Percentiles rank a stretch among this genome's conserved stretches.
phyloP scores from a whole-genome alignment of 2,329 filamentous ascomycete species.

The Beauveria scarabaeidicola region DNA sequence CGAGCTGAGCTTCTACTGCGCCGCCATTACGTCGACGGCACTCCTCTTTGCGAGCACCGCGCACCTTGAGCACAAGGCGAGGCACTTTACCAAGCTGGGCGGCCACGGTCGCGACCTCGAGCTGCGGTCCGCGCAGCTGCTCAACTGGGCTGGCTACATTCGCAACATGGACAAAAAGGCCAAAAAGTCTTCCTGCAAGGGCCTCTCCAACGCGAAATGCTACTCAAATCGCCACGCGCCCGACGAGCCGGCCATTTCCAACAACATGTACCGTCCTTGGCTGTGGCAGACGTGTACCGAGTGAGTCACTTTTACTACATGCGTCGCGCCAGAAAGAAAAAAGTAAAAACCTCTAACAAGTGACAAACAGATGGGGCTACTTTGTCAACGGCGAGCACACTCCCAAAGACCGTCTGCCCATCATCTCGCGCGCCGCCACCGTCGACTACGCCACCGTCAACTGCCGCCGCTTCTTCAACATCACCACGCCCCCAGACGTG shows the following conservation, averaged over 20 bases:
- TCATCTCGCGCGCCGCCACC: conserved; percentile 64
- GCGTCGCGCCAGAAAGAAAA: not conserved
- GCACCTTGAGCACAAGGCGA: conserved; percentile 25
- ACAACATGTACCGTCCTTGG: conserved; percentile 33
- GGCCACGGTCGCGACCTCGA: conserved; percentile 32
- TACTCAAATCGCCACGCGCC: conserved; percentile 20
- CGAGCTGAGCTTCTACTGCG: conserved; percentile 39
- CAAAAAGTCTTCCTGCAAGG: conserved; percentile 17
- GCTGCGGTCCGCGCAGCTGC: conserved; percentile 26
- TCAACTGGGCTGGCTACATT: conserved; percentile 43
- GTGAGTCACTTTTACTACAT: conserved; percentile 23
- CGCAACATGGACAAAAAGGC: conserved; percentile 25
- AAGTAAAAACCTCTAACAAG: not conserved
- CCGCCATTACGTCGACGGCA: conserved; percentile 32
- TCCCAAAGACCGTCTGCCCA: conserved; percentile 52
- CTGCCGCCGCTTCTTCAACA: conserved; percentile 63
- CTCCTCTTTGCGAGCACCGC: conserved; percentile 35
- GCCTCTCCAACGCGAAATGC: conserved; percentile 21
- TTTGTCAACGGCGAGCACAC: conserved; percentile 65
- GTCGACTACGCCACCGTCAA: conserved; percentile 52
- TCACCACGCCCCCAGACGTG: conserved; percentile 53
- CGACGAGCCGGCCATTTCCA: conserved; percentile 17
- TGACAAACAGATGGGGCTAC: conserved; percentile 58
- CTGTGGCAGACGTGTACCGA: conserved; percentile 48
- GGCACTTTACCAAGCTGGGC: conserved; percentile 31